Evolutionary conservation across 257 asterid species (phyloP), one percentile per base, ranked within the genome.

Genomic region (Misopates orontium): DNA sequence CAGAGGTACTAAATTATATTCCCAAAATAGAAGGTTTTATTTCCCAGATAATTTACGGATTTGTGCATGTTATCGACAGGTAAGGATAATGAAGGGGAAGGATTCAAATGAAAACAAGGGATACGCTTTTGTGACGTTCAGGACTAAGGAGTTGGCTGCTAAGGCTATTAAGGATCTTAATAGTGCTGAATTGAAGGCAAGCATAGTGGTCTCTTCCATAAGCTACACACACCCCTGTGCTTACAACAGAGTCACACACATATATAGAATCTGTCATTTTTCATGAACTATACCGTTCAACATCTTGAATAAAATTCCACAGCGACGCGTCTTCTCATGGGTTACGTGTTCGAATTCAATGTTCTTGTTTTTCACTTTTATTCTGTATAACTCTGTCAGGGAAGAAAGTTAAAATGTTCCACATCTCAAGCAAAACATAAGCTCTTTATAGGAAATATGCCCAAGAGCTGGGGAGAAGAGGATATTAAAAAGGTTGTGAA

Each of bases 51-150:
- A 67, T 31, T 52, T 58, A 60, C 68, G 32, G 36, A 66, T 53
- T 50, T 70, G 25, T 66, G 64, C 42, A 48, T 71, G 74, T 66
- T 41, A 59, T 80, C 60, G 67, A 49, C 86, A 93, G 97, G 94
- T 93, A 47, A 84, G 97, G 84, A 80, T 93, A 80, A 93, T 93
- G 97, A 90, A 86, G 83, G 97, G 89, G 61, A 93, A 90, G 78
- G 95, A 84, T 77, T 68, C 95, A 31, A 73, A 72, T 66, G 96
- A 90, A 78, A 90, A 93, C 80, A 93, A 90, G 78, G 96, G 96
- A 16, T 93, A 90, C 71, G 95, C 96, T 36, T 93, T 93, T 87
- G 93, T 93, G 67, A 93, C 96, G 23, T 90, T 83, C 79, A 84
- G 90, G 75, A 83, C 84, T 49, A 87, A 87, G 77, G 97, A 93